These are phyloP conservation scores for Yamadazyma atmosphaerica DNA, from an alignment of 1,139 yeast genomes.

Conservation along the genomic window DNA sequence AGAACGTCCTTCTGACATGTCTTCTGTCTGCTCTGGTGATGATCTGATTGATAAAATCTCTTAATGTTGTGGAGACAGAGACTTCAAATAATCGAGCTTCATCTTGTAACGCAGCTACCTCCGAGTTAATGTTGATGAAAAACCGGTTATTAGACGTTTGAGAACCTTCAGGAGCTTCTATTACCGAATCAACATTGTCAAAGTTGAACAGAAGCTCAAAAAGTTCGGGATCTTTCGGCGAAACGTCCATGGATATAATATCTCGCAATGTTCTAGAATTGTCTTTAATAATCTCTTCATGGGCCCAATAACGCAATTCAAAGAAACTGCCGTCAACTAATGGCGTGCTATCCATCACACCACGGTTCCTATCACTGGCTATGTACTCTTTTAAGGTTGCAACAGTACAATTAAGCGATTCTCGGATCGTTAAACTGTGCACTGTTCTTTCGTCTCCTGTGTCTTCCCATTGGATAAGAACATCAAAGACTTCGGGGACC, in stretches of 20 bases:
- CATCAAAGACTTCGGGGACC: constrained; percentile 23
- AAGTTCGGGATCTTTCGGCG: constrained; percentile 24
- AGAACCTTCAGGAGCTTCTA: background rate
- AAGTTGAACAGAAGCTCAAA: constrained; percentile 17
- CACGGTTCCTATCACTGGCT: constrained; percentile 17
- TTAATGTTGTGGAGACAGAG: constrained; percentile 20
- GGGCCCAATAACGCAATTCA: constrained; percentile 14
- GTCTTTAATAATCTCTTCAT: constrained; percentile 14
- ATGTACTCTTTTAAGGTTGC: constrained; percentile 22
- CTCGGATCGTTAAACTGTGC: constrained; percentile 19
- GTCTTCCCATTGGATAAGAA: constrained; percentile 19
- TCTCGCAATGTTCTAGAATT: constrained; percentile 17
- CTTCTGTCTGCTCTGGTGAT: constrained; percentile 24
- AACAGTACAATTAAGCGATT: constrained; percentile 24
- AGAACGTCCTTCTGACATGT: constrained; percentile 29
- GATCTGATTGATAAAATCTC: constrained; percentile 23
- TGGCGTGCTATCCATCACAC: constrained; percentile 6
- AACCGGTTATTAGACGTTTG: constrained; percentile 7
- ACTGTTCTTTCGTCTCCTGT: too few relatives aligned
- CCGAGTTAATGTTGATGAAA: constrained; percentile 18
- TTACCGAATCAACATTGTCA: too few relatives aligned
- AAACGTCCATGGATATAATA: constrained; percentile 28
- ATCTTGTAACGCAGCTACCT: constrained; percentile 20
- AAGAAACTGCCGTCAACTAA: constrained; percentile 15
- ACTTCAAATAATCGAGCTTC: constrained; percentile 27